Percentiles rank a stretch among this genome's conserved stretches.
Conservation (phyloP, 768 basidiomycete species). For the Coprinopsis marcescibilis region DNA sequence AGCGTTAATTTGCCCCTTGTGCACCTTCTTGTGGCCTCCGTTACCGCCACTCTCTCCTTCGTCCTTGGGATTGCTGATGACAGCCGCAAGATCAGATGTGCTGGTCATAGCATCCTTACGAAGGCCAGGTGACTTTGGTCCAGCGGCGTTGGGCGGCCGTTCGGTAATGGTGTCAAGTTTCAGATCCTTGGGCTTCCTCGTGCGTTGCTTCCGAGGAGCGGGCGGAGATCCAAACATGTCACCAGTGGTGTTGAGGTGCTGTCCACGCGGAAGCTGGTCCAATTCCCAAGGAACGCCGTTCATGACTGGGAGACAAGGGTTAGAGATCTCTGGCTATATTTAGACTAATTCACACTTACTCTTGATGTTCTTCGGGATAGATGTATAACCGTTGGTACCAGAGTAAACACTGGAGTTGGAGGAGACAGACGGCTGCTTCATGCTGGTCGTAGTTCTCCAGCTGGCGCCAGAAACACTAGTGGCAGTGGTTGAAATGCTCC, state of each 20-base stretch:
- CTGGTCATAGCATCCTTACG: conserved; percentile 67
- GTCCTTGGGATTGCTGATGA: conserved; percentile 30
- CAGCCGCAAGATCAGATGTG: conserved; percentile 59
- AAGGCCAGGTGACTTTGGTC: conserved; percentile 39
- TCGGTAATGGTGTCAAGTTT: conserved; percentile 74
- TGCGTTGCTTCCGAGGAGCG: conserved; percentile 57
- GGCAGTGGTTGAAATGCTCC: conserved; percentile 75
- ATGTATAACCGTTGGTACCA: conserved; percentile 23
- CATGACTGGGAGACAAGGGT: conserved; percentile 45
- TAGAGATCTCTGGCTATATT: neutral
- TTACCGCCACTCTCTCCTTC: conserved; percentile 24
- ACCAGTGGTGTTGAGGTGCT: conserved; percentile 54
- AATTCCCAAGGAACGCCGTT: conserved; percentile 75
- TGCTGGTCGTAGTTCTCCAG: conserved; percentile 64
- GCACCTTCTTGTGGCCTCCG: conserved; percentile 63
- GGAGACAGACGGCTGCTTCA: conserved; percentile 25
- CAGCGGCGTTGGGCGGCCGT: conserved; percentile 37
- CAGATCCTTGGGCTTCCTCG: conserved; percentile 60
- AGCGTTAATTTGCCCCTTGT: conserved; percentile 85
- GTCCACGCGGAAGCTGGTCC: conserved; percentile 59
- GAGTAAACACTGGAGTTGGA: conserved; percentile 20
- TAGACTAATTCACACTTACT: conserved; percentile 44
- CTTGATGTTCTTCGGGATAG: conserved; percentile 72
- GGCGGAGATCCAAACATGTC: conserved; percentile 50
- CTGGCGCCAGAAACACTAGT: conserved; percentile 73